Evolutionary conservation across 257 asterid genomes (phyloP).

Genomic region (Solanum medicagineum): DNA sequence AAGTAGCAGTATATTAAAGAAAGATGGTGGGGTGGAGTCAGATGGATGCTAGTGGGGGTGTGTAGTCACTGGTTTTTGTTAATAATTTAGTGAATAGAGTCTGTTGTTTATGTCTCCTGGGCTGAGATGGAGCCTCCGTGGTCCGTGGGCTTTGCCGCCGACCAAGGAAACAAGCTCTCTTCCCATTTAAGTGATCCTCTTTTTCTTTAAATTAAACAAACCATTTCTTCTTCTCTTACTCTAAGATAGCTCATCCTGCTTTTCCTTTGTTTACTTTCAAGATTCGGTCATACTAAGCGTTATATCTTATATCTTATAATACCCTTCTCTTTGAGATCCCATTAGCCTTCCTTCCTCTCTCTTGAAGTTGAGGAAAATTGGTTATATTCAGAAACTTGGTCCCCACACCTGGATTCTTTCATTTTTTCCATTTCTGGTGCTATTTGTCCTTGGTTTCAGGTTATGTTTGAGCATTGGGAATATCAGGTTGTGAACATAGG

Average conservation of each 20-base stretch:
- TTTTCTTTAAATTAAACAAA: constrained; percentile 24
- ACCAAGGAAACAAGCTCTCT: constrained; percentile 81
- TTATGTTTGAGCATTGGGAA: constrained; percentile 31
- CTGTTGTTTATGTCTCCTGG: constrained; percentile 65
- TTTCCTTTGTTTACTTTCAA: constrained; percentile 32
- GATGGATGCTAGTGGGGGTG: constrained; percentile 32
- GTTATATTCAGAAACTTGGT: constrained; percentile 41
- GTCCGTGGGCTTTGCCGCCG: constrained; percentile 88
- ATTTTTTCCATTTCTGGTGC: constrained; percentile 27
- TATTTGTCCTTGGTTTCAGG: constrained; percentile 27
- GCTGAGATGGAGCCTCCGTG: constrained; percentile 72
- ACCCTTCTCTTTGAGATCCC: constrained; percentile 38
- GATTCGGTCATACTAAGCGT: constrained; percentile 60
- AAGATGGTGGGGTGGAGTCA: constrained; percentile 38
- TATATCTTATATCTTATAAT: background rate
- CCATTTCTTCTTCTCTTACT: constrained; percentile 2
- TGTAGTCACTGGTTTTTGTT: constrained; percentile 28
- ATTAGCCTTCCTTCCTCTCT: constrained; percentile 6
- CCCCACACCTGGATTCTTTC: constrained; percentile 41
- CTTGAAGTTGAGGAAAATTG: constrained; percentile 27
- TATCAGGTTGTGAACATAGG: constrained; percentile 21
- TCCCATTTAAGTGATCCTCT: constrained; percentile 37
- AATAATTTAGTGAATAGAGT: constrained; percentile 56
- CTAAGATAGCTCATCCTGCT: constrained; percentile 8
- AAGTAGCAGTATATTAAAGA: constrained; percentile 4